Evolutionary conservation across 1,284 basidiomycete genomes (phyloP).

Genomic region (Xerocomus cyaneibrunnescens): DNA sequence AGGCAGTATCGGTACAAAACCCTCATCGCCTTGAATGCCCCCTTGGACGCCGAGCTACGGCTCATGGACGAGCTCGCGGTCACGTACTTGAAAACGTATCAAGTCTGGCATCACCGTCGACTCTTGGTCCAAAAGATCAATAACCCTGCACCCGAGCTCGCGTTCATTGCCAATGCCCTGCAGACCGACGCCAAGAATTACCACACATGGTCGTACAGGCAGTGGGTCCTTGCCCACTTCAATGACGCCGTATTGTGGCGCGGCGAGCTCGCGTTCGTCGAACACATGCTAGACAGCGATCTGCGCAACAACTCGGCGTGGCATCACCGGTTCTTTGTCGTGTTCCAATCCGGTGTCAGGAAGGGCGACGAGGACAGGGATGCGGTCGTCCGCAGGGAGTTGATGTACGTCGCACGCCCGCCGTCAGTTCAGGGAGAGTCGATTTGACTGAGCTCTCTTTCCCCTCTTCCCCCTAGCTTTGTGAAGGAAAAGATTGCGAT

Average conservation of each 20-base stretch:
- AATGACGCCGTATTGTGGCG: constrained; percentile 72
- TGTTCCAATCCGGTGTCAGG: constrained; percentile 69
- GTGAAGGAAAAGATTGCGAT: constrained; percentile 78
- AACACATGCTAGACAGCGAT: constrained; percentile 74
- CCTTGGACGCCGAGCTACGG: constrained; percentile 72
- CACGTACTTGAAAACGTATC: constrained; percentile 87
- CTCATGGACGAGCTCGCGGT: constrained; percentile 85
- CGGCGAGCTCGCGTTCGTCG: constrained; percentile 76
- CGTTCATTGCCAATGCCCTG: constrained; percentile 74
- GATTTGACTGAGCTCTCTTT: constrained; percentile 7
- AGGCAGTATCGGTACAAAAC: constrained; percentile 95
- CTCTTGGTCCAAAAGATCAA: constrained; percentile 66
- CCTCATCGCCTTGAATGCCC: constrained; percentile 61
- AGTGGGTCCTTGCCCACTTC: constrained; percentile 88
- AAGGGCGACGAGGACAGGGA: constrained; percentile 58
- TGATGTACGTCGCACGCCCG: constrained; percentile 57
- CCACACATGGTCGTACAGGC: constrained; percentile 94
- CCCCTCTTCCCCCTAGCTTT: constrained; percentile 41
- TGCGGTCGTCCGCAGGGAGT: constrained; percentile 60
- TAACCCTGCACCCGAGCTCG: constrained; percentile 65
- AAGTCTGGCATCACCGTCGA: constrained; percentile 96
- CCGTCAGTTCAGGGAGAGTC: not conserved
- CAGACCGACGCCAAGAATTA: constrained; percentile 88
- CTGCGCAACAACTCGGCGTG: constrained; percentile 96
- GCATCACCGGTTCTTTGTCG: constrained; percentile 96